Evolutionary conservation across 1,284 basidiomycete genomes (phyloP).

Genomic region (Cystobasidiaceae sp.): DNA sequence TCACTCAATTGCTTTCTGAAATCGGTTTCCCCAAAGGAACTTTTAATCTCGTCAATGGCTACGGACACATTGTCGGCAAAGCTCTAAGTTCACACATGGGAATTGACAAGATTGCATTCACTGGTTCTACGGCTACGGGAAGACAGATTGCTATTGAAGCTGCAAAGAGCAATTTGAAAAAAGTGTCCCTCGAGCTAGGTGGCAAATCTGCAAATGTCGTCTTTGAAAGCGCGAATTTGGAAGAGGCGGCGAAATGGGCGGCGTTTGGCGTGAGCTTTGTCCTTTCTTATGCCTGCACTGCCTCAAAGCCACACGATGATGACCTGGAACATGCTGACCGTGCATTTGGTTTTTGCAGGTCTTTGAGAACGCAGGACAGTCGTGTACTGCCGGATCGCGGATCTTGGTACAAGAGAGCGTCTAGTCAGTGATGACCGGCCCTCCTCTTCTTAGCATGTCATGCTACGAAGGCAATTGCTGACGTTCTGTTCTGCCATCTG

Average conservation of each 20-base stretch:
- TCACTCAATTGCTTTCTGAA: conserved; percentile 39
- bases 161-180: conserved; percentile 46
- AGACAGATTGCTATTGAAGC: conserved; percentile 46
- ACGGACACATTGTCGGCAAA: conserved; percentile 33
- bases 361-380: conserved; percentile 2
- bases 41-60: conserved; percentile 44
- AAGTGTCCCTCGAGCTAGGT: conserved; percentile 47
- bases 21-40: conserved; percentile 43
- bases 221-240: conserved; percentile 39
- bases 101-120: conserved; percentile 44
- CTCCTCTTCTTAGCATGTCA: neutral
- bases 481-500: no score
- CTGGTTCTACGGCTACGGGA: conserved; percentile 45
- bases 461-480: conserved; percentile 23
- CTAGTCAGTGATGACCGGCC: conserved; percentile 3
- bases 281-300: no score
- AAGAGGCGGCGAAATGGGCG: conserved; percentile 40
- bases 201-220: conserved; percentile 47
- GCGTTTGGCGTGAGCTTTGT: conserved; percentile 38
- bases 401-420: conserved; percentile 36
- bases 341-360: neutral
- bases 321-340: no score
- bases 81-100: conserved; percentile 33
- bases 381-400: conserved; percentile 40
- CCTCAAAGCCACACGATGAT: no score